Evolutionary conservation across 495 filamentous ascomycete genomes (phyloP), one percentile per base, ranked within the genome.

Genomic region (Penicillium cosmopolitanum): DNA sequence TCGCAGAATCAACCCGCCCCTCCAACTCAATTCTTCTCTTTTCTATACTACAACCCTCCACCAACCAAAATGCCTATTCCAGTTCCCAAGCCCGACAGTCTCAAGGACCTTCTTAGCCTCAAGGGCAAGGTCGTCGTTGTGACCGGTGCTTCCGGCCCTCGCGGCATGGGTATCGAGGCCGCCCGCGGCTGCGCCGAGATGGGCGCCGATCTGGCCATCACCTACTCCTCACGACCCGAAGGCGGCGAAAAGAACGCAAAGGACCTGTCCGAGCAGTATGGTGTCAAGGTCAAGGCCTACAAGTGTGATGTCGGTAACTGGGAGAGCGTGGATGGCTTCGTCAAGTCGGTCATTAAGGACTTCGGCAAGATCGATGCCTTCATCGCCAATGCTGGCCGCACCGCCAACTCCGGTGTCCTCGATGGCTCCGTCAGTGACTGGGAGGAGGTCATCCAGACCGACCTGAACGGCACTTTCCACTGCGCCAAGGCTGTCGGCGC

Each of bases 61-160:
- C 50, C n/a, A 50, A 25, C 31, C 65, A 73, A 55, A 35, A 76
- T 80, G 75, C 84, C 84, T 70, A 82, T 87, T 71, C 64, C 69
- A 58, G 72, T 88, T 62, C 85, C 87, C 67, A 68, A 83, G 62
- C 73, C 81, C 70, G 74, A 84, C 8, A 77, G 73, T 63, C 78
- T 91, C 60, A 67, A 77, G 63, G 87, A 91, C 72, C 80, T 88
- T 69, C 77, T 91, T 70, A 84, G 80, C 80, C 80, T 91, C 35
- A 90, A 90, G 75, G 87, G 87, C 79, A 89, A 89, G 75, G 84
- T 87, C 56, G 86, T 89, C 66, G 75, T 89, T 62, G 79, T 91
- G 28, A 91, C 88, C 28, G 88, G 88, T 57, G 88, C 87, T 47
- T 88, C 87, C 38, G 88, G 87, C 12, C 77, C 87, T 44, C 80